phyloP scores from a whole-genome alignment of 2,329 filamentous ascomycete genomes.

The Claviceps fusiformis region DNA sequence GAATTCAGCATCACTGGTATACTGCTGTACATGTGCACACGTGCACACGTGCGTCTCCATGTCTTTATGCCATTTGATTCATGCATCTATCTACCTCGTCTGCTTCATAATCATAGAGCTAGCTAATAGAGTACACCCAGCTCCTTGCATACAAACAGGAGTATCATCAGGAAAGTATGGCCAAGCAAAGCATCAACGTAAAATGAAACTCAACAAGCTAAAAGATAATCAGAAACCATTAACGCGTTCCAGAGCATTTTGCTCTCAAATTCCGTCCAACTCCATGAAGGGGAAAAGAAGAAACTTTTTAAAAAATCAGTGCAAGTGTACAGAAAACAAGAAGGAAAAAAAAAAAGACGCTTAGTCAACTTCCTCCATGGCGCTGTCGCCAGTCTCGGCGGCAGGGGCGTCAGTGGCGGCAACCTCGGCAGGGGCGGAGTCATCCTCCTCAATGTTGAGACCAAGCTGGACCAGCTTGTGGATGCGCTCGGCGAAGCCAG shows the following conservation, averaged over 20 bases:
- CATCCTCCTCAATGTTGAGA: constrained; percentile 91
- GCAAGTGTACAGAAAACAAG: constrained; percentile 15
- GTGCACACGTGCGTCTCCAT: neutral
- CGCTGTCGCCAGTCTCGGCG: constrained; percentile 65
- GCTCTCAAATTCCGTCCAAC: constrained; percentile 26
- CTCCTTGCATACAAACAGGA: constrained; percentile 8
- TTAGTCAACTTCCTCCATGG: constrained; percentile 99
- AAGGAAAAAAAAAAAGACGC: constrained; percentile 7
- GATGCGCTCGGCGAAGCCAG: constrained; percentile 95
- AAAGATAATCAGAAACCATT: constrained; percentile 12
- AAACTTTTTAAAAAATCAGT: constrained; percentile 24
- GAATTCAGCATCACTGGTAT: neutral
- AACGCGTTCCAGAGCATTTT: constrained; percentile 16
- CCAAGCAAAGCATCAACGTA: constrained; percentile 16
- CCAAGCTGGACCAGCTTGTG: constrained; percentile 99
- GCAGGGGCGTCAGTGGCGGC: constrained; percentile 41
- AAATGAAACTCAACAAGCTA: constrained; percentile 11
- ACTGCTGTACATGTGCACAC: neutral
- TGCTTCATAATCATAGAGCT: constrained; percentile 25
- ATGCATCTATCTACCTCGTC: constrained; percentile 27
- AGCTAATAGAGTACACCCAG: constrained; percentile 28
- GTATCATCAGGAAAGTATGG: constrained; percentile 21
- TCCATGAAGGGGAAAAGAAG: constrained; percentile 15
- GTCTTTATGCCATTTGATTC: constrained; percentile 18
- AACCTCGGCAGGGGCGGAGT: constrained; percentile 52